phyloP scores from a whole-genome alignment of 1,284 basidiomycete species.

The Trichosporon sp. region DNA sequence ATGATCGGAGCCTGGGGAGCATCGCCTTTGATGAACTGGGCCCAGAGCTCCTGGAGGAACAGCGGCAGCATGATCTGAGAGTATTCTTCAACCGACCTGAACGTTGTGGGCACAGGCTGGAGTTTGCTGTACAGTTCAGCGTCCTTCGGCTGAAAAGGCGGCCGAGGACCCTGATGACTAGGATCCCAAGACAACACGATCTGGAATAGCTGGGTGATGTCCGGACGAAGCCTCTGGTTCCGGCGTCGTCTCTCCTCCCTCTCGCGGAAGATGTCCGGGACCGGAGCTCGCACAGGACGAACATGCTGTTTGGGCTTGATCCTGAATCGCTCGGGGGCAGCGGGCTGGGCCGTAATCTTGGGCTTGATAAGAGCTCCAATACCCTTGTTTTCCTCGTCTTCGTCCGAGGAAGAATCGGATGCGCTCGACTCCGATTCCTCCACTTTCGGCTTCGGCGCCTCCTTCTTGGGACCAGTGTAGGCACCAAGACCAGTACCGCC shows the following conservation, averaged over 20 bases:
- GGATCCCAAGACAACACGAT: conserved; percentile 85
- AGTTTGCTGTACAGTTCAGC: conserved; percentile 43
- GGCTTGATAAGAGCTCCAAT: conserved; percentile 59
- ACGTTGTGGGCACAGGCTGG: conserved; percentile 59
- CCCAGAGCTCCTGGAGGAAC: conserved; percentile 88
- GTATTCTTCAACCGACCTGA: conserved; percentile 65
- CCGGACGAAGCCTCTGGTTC: conserved; percentile 70
- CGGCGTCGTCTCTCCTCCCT: conserved; percentile 57
- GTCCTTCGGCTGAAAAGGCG: conserved; percentile 53
- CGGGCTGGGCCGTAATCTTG: conserved; percentile 44
- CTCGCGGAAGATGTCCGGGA: conserved; percentile 28
- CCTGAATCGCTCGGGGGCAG: conserved; percentile 44
- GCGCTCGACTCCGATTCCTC: conserved; percentile 39
- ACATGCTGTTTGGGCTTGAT: conserved; percentile 56
- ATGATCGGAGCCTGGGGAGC: conserved; percentile 59
- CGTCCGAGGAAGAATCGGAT: conserved; percentile 51
- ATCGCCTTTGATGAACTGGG: conserved; percentile 73
- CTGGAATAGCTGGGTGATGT: conserved; percentile 72
- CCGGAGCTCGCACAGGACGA: conserved; percentile 10
- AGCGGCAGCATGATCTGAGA: conserved; percentile 74
- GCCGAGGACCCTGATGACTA: conserved; percentile 57
- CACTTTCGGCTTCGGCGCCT: conserved; percentile 11
- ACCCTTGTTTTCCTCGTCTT: conserved; percentile 56
- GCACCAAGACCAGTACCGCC: conserved; percentile 38
- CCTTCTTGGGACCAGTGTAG: conserved; percentile 26